Evolutionary conservation across 805 yeast genomes (phyloP), one percentile per base, ranked within the genome.

Genomic region (Komagataella phaffii): DNA sequence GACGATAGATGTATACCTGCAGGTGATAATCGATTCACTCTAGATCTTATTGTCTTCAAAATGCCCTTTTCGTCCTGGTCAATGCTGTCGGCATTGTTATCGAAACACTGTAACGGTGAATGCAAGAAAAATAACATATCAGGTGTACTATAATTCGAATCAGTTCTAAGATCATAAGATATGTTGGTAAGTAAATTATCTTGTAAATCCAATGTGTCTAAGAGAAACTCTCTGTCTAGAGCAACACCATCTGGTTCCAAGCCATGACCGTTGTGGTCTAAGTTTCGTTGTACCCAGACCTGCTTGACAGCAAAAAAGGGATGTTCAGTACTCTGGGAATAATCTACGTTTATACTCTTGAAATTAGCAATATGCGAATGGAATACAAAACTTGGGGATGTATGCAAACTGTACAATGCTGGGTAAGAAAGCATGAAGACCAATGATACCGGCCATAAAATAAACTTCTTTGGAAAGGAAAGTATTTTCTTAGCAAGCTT

Each of bases 391-490:
- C 56, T 58, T 5, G 67, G 58, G 10, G 64, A 56, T n/a, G 64
- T 58, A 49, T 59, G 61, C 3, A 69, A 50, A 10, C 71, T 55
- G 56, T 72, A 70, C 10, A 78, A 57, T 0, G 79, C 60, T 2
- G 81, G 80, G 56, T 76, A 79, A 7, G 80, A 67, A 19, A 79
- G 53, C 3, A 74, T 61, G 53, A 79, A 73, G 7, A 72, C 68
- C 2, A 76, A 52, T 2, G 79, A 59, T 3, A 74, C 65, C 1
- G 83, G 81, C 67, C 74, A 65, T 7, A 79, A 64, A 24, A 79
- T 79, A 57, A 67, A 74, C 3, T 36, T 45, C 40, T 45, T 17
- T 12, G 48, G 53, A 12, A 24, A 30, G 17, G 43, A 18, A 19
- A 43, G 3, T 10, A 30, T 8, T 14, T 30, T 30, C 40, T 14